Conservation (phyloP, 768 basidiomycete species). For the Pleurotus tuoliensis region DNA sequence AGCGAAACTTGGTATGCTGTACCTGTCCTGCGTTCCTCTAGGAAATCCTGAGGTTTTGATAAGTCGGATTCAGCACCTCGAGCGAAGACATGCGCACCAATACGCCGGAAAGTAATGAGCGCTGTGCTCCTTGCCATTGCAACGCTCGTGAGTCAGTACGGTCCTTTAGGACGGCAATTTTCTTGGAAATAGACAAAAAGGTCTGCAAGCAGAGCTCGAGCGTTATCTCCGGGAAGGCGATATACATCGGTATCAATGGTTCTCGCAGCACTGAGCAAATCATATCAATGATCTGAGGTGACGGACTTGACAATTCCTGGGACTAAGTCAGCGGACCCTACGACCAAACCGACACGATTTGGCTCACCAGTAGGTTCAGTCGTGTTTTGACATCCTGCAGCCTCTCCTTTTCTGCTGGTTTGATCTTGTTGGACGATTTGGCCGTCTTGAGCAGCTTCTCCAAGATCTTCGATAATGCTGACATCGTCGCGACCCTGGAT, state of each 20-base stretch:
- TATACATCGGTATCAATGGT: constrained; percentile 42
- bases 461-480: not conserved
- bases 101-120: constrained; percentile 49
- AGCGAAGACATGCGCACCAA: constrained; percentile 29
- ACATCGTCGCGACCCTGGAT: not conserved
- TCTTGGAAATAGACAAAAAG: constrained; percentile 36
- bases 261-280: constrained; percentile 38
- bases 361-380: not conserved
- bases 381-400: not conserved
- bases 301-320: constrained; percentile 24
- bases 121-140: constrained; percentile 43
- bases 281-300: constrained; percentile 31
- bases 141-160: constrained; percentile 13
- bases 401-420: not conserved
- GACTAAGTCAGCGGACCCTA: not conserved
- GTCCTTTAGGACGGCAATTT: constrained; percentile 20
- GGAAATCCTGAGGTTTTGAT: constrained; percentile 24
- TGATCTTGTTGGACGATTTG: not conserved
- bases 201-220: constrained; percentile 38
- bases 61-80: not conserved
- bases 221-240: constrained; percentile 29
- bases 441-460: not conserved
- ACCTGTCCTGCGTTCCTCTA: constrained; percentile 28
- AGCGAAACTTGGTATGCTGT: not conserved
- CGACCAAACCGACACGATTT: not conserved